These are phyloP conservation scores for Penicillium maclennaniae DNA, from an alignment of 495 filamentous ascomycete species.

Conservation along the genomic window DNA sequence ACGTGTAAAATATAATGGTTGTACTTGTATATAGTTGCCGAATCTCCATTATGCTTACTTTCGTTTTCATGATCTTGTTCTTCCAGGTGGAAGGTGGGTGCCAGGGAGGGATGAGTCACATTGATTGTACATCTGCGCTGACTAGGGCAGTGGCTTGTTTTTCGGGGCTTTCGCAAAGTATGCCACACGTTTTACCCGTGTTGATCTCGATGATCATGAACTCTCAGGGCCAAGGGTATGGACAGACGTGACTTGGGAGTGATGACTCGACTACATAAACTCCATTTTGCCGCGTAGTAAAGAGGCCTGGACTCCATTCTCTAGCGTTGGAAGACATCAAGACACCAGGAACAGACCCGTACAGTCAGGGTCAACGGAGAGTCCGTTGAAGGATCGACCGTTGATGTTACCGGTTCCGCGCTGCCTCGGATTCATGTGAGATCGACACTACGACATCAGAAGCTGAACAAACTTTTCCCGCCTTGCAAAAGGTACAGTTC, in stretches of 20 bases:
- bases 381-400: conserved; percentile 6
- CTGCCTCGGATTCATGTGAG: conserved; percentile 18
- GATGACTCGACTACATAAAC: background rate
- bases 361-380: background rate
- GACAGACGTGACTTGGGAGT: background rate
- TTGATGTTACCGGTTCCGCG: background rate
- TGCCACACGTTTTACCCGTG: background rate
- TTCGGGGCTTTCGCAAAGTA: background rate
- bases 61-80: background rate
- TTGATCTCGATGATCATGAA: background rate
- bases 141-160: background rate
- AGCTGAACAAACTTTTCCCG: conserved; percentile 2
- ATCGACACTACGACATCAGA: conserved; percentile 9
- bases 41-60: conserved; percentile 5
- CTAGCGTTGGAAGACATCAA: background rate
- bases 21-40: conserved; percentile 20
- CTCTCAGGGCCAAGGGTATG: background rate
- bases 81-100: background rate
- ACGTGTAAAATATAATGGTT: conserved; percentile 18
- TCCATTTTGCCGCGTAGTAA: too few relatives aligned
- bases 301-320: background rate
- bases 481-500: background rate
- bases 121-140: background rate
- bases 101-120: background rate
- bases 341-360: background rate